Evolutionary conservation across 2,329 filamentous ascomycete genomes (phyloP).

Genomic region (Apiospora malaysiana): DNA sequence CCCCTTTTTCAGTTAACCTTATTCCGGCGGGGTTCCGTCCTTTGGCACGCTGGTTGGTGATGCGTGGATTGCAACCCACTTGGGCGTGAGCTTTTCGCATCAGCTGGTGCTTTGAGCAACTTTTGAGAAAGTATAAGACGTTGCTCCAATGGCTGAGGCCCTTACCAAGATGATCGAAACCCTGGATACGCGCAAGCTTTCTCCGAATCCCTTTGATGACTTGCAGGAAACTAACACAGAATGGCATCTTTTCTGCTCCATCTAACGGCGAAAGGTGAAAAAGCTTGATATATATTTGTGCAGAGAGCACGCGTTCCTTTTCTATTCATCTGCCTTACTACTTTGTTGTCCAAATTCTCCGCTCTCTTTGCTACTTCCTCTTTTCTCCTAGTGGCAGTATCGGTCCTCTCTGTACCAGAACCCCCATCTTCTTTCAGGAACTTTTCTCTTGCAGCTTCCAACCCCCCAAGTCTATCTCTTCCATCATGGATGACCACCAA

Average conservation of each 20-base stretch:
- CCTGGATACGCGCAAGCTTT: background rate
- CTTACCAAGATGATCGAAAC: background rate
- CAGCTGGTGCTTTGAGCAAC: background rate
- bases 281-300: too few species aligned
- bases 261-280: background rate
- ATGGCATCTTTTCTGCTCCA: background rate
- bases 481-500: background rate
- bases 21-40: background rate
- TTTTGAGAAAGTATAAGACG: background rate
- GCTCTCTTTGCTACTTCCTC: background rate
- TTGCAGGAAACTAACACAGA: background rate
- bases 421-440: background rate
- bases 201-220: background rate
- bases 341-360: background rate
- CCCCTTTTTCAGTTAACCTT: slow-evolving; percentile 9
- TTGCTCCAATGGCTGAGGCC: background rate
- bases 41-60: background rate
- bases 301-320: background rate
- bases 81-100: background rate
- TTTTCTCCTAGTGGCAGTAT: background rate
- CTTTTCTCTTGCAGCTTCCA: background rate
- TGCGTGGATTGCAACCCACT: background rate
- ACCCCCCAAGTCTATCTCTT: background rate
- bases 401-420: background rate
- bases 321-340: background rate